phyloP scores from a whole-genome alignment of 2,329 filamentous ascomycete species.

The Onygenales sp. region DNA sequence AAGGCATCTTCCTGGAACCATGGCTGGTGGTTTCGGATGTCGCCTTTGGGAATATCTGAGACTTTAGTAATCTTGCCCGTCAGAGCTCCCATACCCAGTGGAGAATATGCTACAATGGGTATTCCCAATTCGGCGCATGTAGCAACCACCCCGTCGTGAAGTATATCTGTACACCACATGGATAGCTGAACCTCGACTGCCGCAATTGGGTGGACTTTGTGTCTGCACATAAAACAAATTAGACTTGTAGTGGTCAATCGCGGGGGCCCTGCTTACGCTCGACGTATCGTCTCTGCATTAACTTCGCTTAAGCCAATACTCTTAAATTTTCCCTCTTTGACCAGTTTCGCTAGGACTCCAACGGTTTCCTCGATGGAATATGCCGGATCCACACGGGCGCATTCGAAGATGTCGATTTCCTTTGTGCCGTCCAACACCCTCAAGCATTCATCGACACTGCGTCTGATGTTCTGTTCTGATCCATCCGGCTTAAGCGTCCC shows the following conservation, averaged over 20 bases:
- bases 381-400: conserved; percentile 43
- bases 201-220: conserved; percentile 45
- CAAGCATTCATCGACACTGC: conserved; percentile 47
- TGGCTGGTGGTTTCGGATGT: conserved; percentile 35
- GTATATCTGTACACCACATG: conserved; percentile 47
- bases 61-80: conserved; percentile 39
- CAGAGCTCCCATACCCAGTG: conserved; percentile 49
- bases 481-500: conserved; percentile 33
- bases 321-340: conserved; percentile 27
- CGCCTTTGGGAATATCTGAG: conserved; percentile 39
- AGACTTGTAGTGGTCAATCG: neutral
- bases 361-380: conserved; percentile 38
- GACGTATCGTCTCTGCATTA: conserved; percentile 30
- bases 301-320: conserved; percentile 28
- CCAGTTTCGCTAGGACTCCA: conserved; percentile 19
- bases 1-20: conserved; percentile 45
- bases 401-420: conserved; percentile 50
- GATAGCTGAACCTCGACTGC: conserved; percentile 54
- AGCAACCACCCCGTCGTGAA: conserved; percentile 48
- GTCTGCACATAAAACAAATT: conserved; percentile 13
- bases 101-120: conserved; percentile 51
- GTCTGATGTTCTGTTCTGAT: conserved; percentile 41
- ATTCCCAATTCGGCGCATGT: conserved; percentile 49
- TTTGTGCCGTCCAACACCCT: conserved; percentile 39
- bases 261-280: conserved; percentile 18